Conservation (phyloP, 192 early-diverging fungal species). For the Coemansia sp. region DNA sequence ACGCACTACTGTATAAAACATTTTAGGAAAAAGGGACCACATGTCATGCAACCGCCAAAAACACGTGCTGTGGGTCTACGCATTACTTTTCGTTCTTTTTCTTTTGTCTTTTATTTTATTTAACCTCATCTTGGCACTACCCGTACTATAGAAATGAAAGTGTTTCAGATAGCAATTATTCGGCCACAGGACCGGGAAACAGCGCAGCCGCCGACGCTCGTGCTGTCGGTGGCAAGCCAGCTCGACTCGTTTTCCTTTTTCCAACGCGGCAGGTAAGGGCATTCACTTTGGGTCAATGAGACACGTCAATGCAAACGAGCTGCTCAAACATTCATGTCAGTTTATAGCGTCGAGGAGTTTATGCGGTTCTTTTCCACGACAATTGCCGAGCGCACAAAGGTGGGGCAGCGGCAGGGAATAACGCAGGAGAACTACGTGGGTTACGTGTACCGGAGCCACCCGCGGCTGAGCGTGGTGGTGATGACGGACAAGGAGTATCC, state of each 20-base stretch:
- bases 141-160: constrained; percentile 22
- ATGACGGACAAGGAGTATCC: constrained; percentile 90
- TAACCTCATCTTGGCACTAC: background rate
- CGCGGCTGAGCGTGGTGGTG: constrained; percentile 72
- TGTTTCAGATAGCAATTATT: constrained; percentile 38
- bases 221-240: constrained; percentile 67
- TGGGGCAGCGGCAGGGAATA: constrained; percentile 77
- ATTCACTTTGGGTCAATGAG: background rate
- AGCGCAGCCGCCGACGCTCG: constrained; percentile 16
- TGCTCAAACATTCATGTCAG: no score
- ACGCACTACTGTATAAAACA: no score
- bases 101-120: background rate
- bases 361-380: constrained; percentile 82
- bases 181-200: constrained; percentile 18
- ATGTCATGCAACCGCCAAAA: no score
- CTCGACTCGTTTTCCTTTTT: constrained; percentile 82
- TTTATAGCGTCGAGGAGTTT: constrained; percentile 67
- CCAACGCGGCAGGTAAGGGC: constrained; percentile 62
- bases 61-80: no score
- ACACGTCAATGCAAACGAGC: no score
- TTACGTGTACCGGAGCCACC: constrained; percentile 71
- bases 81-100: background rate
- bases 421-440: constrained; percentile 77
- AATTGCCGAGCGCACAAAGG: constrained; percentile 77
- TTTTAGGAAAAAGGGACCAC: no score